Evolutionary conservation across 129 eudicot species (phyloP), one percentile per base, ranked within the genome.

Genomic region (Artemisia tridentata): DNA sequence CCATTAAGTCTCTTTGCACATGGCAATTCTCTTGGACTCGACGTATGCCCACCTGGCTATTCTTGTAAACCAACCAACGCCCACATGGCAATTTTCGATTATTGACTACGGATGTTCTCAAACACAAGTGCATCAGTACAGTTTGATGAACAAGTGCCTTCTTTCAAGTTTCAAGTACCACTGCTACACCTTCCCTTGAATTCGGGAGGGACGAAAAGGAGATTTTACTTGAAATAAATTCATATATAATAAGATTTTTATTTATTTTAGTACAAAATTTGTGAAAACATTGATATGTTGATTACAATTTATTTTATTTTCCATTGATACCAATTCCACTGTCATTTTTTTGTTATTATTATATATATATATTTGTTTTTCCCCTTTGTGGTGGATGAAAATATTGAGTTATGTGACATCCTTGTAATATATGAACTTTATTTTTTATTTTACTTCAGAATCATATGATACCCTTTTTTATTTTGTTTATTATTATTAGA

Each of bases 121-220:
- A 78, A 69, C 67, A 64, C 81, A 78, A 71, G 67, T 78, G 77
- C 81, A 70, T 52, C 77, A 53, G 81, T 71, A 46, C 81, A 71
- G 81, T 45, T 78, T 63, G 81, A 77, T 72, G 81, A 70, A 71
- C 81, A 78, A 10, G 57, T 63, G 72, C 60, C 81, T 78, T 71
- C 49, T 78, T 52, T 70, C 75, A 55, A 63, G 72, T 78, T 71
- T 77, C 72, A 69, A 76, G 75, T 76, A 76, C 58, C 78, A 63
- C 71, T 52, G 71, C 71, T 60, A 49, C 41, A 51, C 68, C 58
- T 57, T 68, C 71, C 76, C 72, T 71, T 53, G 51, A 70, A 61
- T 71, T 65, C 65, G 67, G 34, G 71, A 78, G 67, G 79, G 79
- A 66, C 49, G 31, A 75, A 56, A 46, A 25, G 79, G 67, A 71